Percentiles rank a stretch among this genome's conserved stretches.
Conservation (phyloP, 208 protist genomes). For the Leishmania arabica region DNA sequence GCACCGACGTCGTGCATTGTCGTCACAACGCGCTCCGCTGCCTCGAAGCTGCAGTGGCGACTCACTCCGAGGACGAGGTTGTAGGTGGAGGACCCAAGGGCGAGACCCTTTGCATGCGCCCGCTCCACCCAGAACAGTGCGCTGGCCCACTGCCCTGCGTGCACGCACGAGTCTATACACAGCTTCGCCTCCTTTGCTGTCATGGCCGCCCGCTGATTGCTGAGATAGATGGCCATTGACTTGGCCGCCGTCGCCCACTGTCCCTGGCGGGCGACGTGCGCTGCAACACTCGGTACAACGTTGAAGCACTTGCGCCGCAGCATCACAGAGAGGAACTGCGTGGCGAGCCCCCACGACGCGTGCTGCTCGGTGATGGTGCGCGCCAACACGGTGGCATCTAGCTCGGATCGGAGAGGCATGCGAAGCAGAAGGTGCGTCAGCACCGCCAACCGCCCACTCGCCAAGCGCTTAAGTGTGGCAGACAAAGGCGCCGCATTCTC, state of each 20-base stretch:
- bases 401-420: constrained; percentile 31
- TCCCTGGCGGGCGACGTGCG: constrained; percentile 46
- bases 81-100: constrained; percentile 41
- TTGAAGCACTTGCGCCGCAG: constrained; percentile 51
- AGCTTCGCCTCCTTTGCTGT: constrained; percentile 43
- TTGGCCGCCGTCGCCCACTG: constrained; percentile 50
- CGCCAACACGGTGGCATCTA: constrained; percentile 58
- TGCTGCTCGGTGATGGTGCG: constrained; percentile 67
- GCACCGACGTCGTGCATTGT: constrained; percentile 62
- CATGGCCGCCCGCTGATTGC: constrained; percentile 50
- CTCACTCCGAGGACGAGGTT: constrained; percentile 52
- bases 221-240: constrained; percentile 71
- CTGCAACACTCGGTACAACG: constrained; percentile 50
- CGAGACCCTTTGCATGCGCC: constrained; percentile 40
- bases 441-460: background rate
- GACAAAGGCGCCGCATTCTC: background rate
- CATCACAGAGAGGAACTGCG: constrained; percentile 66
- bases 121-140: constrained; percentile 87
- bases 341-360: constrained; percentile 52
- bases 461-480: constrained; percentile 9
- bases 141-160: constrained; percentile 65
- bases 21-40: constrained; percentile 47
- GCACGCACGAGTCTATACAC: constrained; percentile 66
- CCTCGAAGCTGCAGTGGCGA: constrained; percentile 44
- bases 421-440: constrained; percentile 20